phyloP scores from a whole-genome alignment of 129 eudicot species.

The Flaveria bidentis region DNA sequence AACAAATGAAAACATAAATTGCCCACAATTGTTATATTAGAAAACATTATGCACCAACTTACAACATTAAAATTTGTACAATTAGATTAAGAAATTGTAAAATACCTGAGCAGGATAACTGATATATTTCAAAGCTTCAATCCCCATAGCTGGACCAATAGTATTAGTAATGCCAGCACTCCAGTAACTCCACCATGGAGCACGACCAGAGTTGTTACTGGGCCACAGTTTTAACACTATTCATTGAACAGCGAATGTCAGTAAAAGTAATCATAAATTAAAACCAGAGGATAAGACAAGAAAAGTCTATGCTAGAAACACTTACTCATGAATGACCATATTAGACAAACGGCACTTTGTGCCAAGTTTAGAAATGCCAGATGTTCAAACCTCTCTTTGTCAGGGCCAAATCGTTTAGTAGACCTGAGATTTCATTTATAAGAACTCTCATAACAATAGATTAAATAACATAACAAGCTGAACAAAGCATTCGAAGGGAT shows the following conservation, averaged over 20 bases:
- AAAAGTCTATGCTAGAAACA: background rate
- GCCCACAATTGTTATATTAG: conserved; percentile 6
- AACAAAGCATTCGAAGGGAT: background rate
- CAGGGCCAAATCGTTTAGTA: conserved; percentile 85
- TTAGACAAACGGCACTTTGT: conserved; percentile 83
- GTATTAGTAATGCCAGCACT: conserved; percentile 98
- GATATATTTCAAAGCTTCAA: conserved; percentile 89
- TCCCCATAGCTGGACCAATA: conserved; percentile 99
- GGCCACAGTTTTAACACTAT: conserved; percentile 91
- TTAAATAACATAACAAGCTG: conserved; percentile 8
- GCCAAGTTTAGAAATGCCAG: conserved; percentile 89
- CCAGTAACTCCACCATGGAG: conserved; percentile 99
- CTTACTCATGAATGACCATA: conserved; percentile 96
- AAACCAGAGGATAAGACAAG: background rate
- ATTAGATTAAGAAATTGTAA: conserved; percentile 13
- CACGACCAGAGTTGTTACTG: conserved; percentile 57
- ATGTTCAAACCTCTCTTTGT: conserved; percentile 89
- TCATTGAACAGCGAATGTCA: conserved; percentile 22
- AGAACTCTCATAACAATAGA: background rate
- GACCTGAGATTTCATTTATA: conserved; percentile 50
- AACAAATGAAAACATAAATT: conserved; percentile 26
- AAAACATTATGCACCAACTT: conserved; percentile 1
- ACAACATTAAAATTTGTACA: conserved; percentile 7
- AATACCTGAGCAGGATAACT: conserved; percentile 96
- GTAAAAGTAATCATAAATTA: background rate